Evolutionary conservation across 345 rosid genomes (phyloP), one percentile per base, ranked within the genome.

Genomic region (Salix suchowensis): DNA sequence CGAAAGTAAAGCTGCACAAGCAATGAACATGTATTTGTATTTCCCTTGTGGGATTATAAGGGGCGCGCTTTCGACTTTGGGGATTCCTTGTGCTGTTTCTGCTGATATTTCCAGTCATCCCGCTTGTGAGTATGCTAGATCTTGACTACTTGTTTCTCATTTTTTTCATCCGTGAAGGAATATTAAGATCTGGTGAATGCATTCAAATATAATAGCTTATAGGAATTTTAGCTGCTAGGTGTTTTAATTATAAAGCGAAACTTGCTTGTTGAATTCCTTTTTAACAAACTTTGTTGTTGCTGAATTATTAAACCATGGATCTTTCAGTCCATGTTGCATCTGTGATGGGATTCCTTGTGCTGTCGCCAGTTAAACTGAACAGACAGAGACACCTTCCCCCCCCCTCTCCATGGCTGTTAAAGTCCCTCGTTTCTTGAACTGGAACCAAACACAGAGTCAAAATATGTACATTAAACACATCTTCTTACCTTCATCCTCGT

Each of bases 1-100:
- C 4, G 98, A 96, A 72, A 87, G 78, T 81, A 89, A 90, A 86
- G 86, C 89, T 65, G 81, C 92, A 39, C 92, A 91, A 79, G 90
- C 92, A 0, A 86, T 87, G 86, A 92, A 94, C 85, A 91, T 94
- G 98, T 86, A 91, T 83, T 84, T 92, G 60, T 92, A 96, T 84
- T 94, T 94, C 70, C 98, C 99, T 1, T 94, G 98, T 81, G 98
- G 99, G 75, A 94, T 96, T 73, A 94, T 96, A 73, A 87, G 97
- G 77, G 99, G 97, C 68, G 99, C 95, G 36, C 97, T 96, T 76
- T 96, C 99, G 18, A 96, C 94, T 83, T 84, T 96, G 84, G 99
- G 99, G 78, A 94, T 94, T 60, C 91, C 97, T 68, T 96, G 97
- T 77, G 97, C 97, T 6, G 99, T 96, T 75, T 91, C 99, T 16